phyloP scores from a whole-genome alignment of 257 asterid species.

The Nicotiana undulata region DNA sequence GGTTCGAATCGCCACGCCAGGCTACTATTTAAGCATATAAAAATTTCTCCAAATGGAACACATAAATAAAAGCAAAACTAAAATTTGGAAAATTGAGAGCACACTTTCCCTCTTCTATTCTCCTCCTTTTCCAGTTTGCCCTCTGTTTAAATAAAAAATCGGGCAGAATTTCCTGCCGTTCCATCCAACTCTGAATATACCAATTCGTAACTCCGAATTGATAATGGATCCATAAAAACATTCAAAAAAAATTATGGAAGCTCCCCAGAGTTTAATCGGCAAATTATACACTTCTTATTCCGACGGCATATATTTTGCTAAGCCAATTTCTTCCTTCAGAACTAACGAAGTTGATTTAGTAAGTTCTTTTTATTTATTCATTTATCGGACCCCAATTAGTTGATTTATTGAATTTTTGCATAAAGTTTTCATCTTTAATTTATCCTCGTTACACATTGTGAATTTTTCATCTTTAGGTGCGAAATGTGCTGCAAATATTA shows the following conservation, averaged over 20 bases:
- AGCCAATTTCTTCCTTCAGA: slow-evolving; percentile 47
- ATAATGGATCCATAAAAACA: background rate
- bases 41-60: background rate
- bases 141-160: background rate
- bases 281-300: slow-evolving; percentile 46
- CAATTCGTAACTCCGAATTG: background rate
- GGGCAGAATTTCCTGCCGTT: background rate
- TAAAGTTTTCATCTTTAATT: background rate
- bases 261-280: slow-evolving; percentile 44
- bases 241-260: slow-evolving; percentile 38
- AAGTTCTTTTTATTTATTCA: background rate
- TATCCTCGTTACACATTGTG: background rate
- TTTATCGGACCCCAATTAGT: background rate
- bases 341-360: slow-evolving; percentile 82
- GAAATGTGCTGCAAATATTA: slow-evolving; percentile 75
- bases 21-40: background rate
- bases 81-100: background rate
- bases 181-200: background rate
- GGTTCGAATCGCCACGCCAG: no score
- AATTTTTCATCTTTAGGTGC: slow-evolving; percentile 41
- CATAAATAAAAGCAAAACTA: background rate
- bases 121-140: background rate
- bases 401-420: background rate
- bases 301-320: slow-evolving; percentile 58
- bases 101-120: background rate